Base-by-base conservation (phyloP, 177 flowering plant species). In the Vitis hybrid region DNA sequence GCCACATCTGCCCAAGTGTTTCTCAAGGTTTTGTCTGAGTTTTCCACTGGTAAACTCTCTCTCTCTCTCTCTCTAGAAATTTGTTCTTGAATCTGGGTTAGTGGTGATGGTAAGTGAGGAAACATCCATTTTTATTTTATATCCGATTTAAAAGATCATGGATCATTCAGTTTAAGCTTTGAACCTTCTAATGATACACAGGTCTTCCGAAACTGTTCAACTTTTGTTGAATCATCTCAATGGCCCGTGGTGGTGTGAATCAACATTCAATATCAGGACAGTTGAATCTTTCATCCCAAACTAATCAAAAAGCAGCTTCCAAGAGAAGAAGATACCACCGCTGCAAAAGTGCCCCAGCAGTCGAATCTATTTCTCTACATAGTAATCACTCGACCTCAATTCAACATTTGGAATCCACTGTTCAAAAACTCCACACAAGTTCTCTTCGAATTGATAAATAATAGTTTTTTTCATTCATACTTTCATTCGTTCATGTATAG, bases 271-370 rank as follows among this genome's bases (percentile, higher is more conserved):
- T 26, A 26, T 0, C 0, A 26, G 30, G 30, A 26, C 30, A 26
- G 30, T 26, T 26, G 30, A 74, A 77, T 57, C 68, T 76, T 59
- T 40, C 72, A 34, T 18, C 76, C 57, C 69, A 74, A 63, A 63
- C 54, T 6, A 61, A 14, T 58, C 66, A 67, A 14, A 74, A 65
- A 5, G 5, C 34, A 52, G 62, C 32, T 50, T n/a, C 68, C 3
- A 81, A 69, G 56, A 86, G 72, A 63, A 82, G 83, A 71, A 81
- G 86, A 72, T 70, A 52, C 52, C 86, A 85, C 18, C 91, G 89
- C 10, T 71, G 80, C 66, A 88, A 50, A 80, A 92, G 91, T 80
- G 87, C 89, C 59, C 97, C 93, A 40, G 5, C 62, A 14, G 68
- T 71, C 40, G 89, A 88, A 10, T 64, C 21, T 45, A 48, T 70